Evolutionary conservation across 352 stramenopile species (phyloP).

Genomic region (Pythium folliculosum): DNA sequence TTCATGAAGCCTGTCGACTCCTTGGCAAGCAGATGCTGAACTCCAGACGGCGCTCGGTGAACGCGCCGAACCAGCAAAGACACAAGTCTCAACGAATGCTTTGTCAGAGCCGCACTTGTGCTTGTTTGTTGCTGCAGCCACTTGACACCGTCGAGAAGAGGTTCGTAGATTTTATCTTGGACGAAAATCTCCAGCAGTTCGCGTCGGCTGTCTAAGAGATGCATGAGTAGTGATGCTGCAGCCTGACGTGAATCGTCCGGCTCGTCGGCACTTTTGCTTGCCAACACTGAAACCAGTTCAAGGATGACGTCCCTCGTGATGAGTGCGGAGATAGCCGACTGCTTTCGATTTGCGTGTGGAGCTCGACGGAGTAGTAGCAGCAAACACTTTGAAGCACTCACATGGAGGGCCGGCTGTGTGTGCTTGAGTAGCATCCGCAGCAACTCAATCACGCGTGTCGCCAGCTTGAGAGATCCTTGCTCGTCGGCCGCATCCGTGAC

Average conservation of each 20-base stretch:
- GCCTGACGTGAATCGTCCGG: slow-evolving; percentile 70
- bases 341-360: slow-evolving; percentile 30
- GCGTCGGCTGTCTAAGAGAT: slow-evolving; percentile 64
- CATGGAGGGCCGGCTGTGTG: slow-evolving; percentile 56
- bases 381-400: slow-evolving; percentile 73
- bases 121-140: slow-evolving; percentile 7
- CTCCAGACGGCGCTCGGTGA: slow-evolving; percentile 25
- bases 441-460: slow-evolving; percentile 45
- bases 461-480: slow-evolving; percentile 29
- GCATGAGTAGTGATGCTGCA: slow-evolving; percentile 59
- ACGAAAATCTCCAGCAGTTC: slow-evolving; percentile 62
- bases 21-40: neutral
- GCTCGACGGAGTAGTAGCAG: slow-evolving; percentile 57
- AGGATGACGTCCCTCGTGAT: slow-evolving; percentile 49
- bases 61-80: slow-evolving; percentile 57
- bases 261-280: slow-evolving; percentile 50
- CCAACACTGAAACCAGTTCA: slow-evolving; percentile 57
- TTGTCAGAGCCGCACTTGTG: slow-evolving; percentile 40
- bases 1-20: neutral
- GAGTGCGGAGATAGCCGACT: slow-evolving; percentile 37
- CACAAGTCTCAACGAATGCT: slow-evolving; percentile 53
- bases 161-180: slow-evolving; percentile 53
- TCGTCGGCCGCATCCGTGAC: neutral
- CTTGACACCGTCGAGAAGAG: slow-evolving; percentile 54
- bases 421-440: slow-evolving; percentile 54